Base-by-base conservation (phyloP, 1,139 yeast species). In the Magnusiomyces clavatus region DNA sequence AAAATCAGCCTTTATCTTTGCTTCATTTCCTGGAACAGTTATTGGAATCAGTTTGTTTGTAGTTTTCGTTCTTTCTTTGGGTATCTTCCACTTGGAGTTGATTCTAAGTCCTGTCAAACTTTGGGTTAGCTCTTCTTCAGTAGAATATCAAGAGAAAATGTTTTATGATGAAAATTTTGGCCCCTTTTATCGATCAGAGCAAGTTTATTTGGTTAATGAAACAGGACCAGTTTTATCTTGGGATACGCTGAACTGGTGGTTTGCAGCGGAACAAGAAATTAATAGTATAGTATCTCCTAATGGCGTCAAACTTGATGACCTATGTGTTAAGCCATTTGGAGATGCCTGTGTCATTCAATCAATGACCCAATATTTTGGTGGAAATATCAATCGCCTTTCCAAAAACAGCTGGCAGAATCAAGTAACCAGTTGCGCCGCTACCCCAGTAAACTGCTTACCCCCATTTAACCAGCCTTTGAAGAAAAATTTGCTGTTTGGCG, bases 401-500 rank as follows among this genome's bases (percentile, higher is more conserved):
- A 74, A 75, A 50, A 51, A 60, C 0, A 66, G 68, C 8, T 90
- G 96, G 95, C 63, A 69, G 43, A 61, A 64, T 1, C 72, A 77
- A 54, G 64, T 90, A 13, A 64, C 70, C 51, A 64, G 69, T 2
- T 92, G 98, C 64, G 76, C 95, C 0, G 72, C 76, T 14, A 80
- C 89, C 1, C 97, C 97, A 0, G 97, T 92, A 1, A 83, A 81
- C 57, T 92, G 98, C 64, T 71, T 92, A 44, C 97, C 98, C 0
- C 70, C 83, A 0, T 92, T 90, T 68, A 96, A 88, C 63, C 97
- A 89, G 65, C 97, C 97, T 0, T 71, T 92, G 57, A 83, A 83
- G 57, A 79, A 82, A 42, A 79, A 83, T 49, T 60, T 87, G 34
- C 65, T 92, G 8, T 86, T 92, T 65, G 88, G 88, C 17, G 82